Evolutionary conservation across 2,329 filamentous ascomycete species (phyloP).

Genomic region (Sarocladium oryzae): DNA sequence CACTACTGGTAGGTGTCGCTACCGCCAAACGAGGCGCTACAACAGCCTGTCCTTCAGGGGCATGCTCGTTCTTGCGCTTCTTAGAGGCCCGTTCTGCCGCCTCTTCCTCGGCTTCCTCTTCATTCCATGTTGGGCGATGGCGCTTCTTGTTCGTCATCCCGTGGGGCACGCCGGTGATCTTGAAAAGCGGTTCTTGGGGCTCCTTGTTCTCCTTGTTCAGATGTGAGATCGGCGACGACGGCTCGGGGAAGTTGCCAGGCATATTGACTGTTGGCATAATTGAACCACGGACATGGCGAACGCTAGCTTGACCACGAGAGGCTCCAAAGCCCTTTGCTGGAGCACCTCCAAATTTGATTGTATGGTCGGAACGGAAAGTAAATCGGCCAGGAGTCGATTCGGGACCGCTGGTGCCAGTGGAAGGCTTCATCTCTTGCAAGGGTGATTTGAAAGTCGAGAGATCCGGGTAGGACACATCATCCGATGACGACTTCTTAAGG

Average conservation of each 20-base stretch:
- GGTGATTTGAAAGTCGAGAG: conserved; percentile 35
- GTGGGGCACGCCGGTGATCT: conserved; percentile 43
- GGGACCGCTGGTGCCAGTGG: conserved; percentile 16
- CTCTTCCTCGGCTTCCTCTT: conserved; percentile 46
- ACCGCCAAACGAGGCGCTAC: conserved; percentile 39
- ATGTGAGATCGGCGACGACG: conserved; percentile 24
- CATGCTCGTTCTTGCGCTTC: conserved; percentile 47
- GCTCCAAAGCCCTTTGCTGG: conserved; percentile 48
- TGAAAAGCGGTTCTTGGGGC: conserved; percentile 25
- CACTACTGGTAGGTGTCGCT: conserved; percentile 25
- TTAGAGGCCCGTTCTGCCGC: conserved; percentile 46
- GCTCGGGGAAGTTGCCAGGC: conserved; percentile 49
- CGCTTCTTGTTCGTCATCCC: conserved; percentile 63
- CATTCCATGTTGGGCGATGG: conserved; percentile 44
- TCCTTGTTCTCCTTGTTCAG: conserved; percentile 51
- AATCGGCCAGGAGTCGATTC: conserved; percentile 50
- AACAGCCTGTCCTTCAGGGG: conserved; percentile 45
- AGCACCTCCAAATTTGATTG: conserved; percentile 48
- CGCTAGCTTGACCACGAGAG: conserved; percentile 51
- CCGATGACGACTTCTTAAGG: conserved; percentile 12
- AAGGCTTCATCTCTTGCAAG: conserved; percentile 10
- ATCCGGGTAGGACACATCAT: conserved; percentile 46
- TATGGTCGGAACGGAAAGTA: conserved; percentile 60
- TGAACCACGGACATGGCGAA: conserved; percentile 54
- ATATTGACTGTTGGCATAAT: conserved; percentile 37